Conservation (phyloP, 208 protist genomes). For the Acanthamoeba lenticulata region DNA sequence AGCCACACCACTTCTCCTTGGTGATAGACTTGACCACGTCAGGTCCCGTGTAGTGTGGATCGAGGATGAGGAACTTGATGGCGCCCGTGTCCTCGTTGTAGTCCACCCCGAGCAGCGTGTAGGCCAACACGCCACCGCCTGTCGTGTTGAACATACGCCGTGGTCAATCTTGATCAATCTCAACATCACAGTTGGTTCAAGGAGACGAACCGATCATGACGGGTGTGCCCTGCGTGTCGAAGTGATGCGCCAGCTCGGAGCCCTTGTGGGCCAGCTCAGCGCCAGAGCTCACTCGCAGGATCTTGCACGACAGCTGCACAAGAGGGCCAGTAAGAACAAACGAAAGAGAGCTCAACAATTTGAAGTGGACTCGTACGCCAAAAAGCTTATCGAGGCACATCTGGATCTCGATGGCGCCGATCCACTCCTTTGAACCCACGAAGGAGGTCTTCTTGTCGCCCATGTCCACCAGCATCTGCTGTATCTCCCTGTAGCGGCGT, state of each 20-base stretch:
- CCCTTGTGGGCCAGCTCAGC: slow-evolving; percentile 89
- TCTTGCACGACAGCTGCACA: slow-evolving; percentile 85
- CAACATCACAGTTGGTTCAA: not conserved
- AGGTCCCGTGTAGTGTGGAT: slow-evolving; percentile 94
- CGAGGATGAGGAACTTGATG: slow-evolving; percentile 91
- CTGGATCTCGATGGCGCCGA: slow-evolving; percentile 94
- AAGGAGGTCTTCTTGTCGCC: slow-evolving; percentile 90
- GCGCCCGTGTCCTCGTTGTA: slow-evolving; percentile 90
- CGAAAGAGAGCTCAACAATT: not conserved
- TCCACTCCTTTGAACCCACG: slow-evolving; percentile 94
- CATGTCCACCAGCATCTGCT: slow-evolving; percentile 91
- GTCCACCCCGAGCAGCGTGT: slow-evolving; percentile 94
- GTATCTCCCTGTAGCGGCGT: slow-evolving; percentile 85
- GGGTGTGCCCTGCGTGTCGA: slow-evolving; percentile 89
- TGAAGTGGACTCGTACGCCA: not conserved
- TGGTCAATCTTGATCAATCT: not conserved
- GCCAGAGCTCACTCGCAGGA: slow-evolving; percentile 90
- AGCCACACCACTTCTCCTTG: slow-evolving; percentile 92
- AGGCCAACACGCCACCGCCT: slow-evolving; percentile 93
- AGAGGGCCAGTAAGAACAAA: no score
- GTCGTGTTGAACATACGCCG: not conserved
- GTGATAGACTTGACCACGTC: slow-evolving; percentile 89
- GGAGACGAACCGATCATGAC: slow-evolving; percentile 93
- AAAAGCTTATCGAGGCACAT: slow-evolving; percentile 90
- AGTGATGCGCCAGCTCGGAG: slow-evolving; percentile 90